These are phyloP conservation scores for Penicillium sp. DNA, from an alignment of 2,329 filamentous ascomycete species.

Conservation along the genomic window DNA sequence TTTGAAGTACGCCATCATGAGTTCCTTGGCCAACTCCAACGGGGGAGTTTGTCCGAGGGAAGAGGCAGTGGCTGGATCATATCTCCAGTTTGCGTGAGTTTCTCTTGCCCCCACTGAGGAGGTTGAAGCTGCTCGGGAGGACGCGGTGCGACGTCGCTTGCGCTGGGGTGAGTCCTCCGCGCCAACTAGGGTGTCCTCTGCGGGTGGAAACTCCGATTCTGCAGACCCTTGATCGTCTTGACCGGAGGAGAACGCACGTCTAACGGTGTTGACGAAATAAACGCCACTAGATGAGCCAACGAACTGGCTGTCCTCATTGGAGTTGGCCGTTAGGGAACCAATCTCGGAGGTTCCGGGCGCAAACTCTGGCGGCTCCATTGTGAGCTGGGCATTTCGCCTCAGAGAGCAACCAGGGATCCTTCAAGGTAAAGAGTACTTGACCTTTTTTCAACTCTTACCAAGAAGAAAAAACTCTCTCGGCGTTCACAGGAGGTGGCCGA, in stretches of 20 bases:
- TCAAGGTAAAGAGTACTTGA: neutral
- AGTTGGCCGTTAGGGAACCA: slow-evolving; percentile 48
- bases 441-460: neutral
- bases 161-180: slow-evolving; percentile 27
- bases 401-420: no score
- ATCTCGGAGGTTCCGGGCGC: slow-evolving; percentile 41
- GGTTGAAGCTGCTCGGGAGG: slow-evolving; percentile 10
- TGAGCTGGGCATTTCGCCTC: slow-evolving; percentile 18
- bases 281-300: slow-evolving; percentile 58
- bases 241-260: slow-evolving; percentile 52
- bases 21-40: slow-evolving; percentile 41
- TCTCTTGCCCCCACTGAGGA: slow-evolving; percentile 13
- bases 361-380: slow-evolving; percentile 35
- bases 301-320: slow-evolving; percentile 54
- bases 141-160: slow-evolving; percentile 18
- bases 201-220: slow-evolving; percentile 31
- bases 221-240: slow-evolving; percentile 26
- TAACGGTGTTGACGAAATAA: slow-evolving; percentile 60
- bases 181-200: slow-evolving; percentile 36
- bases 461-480: neutral
- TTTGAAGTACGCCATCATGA: slow-evolving; percentile 56
- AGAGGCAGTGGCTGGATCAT: slow-evolving; percentile 30
- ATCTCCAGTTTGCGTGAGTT: slow-evolving; percentile 29
- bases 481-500: neutral
- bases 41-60: slow-evolving; percentile 34